These are phyloP conservation scores for Davidsoniella australis DNA, from an alignment of 2,329 filamentous ascomycete species.

Conservation along the genomic window DNA sequence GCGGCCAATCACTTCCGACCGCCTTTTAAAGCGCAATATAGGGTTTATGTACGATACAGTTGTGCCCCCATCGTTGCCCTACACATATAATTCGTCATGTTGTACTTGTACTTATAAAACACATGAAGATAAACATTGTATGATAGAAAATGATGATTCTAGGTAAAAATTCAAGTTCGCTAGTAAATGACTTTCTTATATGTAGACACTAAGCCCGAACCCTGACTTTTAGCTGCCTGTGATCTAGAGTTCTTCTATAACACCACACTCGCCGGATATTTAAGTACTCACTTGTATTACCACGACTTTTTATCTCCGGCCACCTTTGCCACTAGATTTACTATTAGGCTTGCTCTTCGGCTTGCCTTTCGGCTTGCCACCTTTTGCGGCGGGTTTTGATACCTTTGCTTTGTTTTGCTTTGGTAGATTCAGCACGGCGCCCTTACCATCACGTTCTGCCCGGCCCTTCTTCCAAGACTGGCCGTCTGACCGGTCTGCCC, in stretches of 20 bases:
- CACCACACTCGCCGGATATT: neutral
- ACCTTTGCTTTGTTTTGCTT: conserved; percentile 14
- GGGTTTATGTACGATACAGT: no score
- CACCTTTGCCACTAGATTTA: conserved; percentile 16
- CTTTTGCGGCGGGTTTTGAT: conserved; percentile 11
- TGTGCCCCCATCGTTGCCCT: no score
- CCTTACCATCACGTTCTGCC: conserved; percentile 40
- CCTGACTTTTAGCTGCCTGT: no score
- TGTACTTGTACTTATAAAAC: no score
- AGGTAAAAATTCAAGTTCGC: no score
- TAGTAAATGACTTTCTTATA: neutral
- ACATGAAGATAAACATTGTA: no score
- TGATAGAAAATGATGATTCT: no score
- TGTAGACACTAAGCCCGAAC: neutral
- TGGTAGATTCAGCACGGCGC: conserved; percentile 31
- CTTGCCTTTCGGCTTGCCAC: conserved; percentile 13
- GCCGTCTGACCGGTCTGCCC: conserved; percentile 39
- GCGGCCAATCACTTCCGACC: neutral
- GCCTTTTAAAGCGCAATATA: no score
- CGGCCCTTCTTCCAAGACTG: conserved; percentile 60
- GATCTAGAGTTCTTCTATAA: no score
- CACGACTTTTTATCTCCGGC: conserved; percentile 11
- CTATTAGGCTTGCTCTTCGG: conserved; percentile 19
- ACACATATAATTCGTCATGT: no score
- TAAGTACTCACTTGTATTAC: no score